These are phyloP conservation scores for Suillus decipiens DNA, from an alignment of 768 basidiomycete species.

Conservation along the genomic window DNA sequence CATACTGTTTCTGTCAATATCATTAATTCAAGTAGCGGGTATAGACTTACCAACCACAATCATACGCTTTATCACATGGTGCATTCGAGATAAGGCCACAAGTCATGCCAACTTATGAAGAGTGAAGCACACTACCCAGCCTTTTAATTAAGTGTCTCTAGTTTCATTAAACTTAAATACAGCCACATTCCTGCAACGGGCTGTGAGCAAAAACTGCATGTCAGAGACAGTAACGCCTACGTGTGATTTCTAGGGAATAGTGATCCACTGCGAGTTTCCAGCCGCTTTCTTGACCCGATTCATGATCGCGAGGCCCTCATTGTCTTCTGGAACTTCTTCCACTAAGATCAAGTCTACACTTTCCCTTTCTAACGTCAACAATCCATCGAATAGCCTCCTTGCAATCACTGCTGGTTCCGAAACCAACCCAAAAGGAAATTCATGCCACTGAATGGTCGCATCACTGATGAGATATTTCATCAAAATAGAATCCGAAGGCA, in stretches of 20 bases:
- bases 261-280: conserved; percentile 47
- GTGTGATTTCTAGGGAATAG: conserved; percentile 11
- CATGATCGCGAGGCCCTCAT: conserved; percentile 92
- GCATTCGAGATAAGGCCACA: not conserved
- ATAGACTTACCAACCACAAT: not conserved
- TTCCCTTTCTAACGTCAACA: conserved; percentile 74
- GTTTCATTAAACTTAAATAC: not conserved
- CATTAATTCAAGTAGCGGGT: not conserved
- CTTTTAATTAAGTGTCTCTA: not conserved
- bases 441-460: conserved; percentile 53
- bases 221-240: not conserved
- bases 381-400: conserved; percentile 82
- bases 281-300: conserved; percentile 92
- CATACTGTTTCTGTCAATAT: not conserved
- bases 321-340: conserved; percentile 78
- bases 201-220: not conserved
- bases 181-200: not conserved
- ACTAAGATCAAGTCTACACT: conserved; percentile 84
- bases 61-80: not conserved
- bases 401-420: conserved; percentile 70
- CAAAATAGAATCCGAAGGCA: conserved; percentile 58
- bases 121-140: not conserved
- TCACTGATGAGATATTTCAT: conserved; percentile 28
- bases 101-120: not conserved
- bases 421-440: conserved; percentile 51